Conservation (phyloP, 176 grass and related monocot species). For the Stipa capillata region DNA sequence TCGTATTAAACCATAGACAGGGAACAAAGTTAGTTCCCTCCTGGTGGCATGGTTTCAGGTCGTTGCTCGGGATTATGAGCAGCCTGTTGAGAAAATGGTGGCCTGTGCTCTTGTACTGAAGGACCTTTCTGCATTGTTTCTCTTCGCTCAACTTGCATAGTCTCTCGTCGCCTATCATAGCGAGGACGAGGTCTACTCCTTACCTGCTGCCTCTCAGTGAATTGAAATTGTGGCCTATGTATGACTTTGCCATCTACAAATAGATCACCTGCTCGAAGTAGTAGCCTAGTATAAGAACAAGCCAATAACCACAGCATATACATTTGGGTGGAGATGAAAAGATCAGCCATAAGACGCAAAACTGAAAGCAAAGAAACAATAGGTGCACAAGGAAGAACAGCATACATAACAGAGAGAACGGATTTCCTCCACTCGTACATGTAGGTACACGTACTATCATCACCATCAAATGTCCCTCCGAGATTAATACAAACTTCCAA, state of each 20-base stretch:
- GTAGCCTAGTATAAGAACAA: not conserved
- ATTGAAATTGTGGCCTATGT: slow-evolving; percentile 48
- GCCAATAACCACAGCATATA: not conserved
- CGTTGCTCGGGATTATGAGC: slow-evolving; percentile 24
- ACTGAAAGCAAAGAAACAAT: not conserved
- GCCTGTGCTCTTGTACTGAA: slow-evolving; percentile 17
- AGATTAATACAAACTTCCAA: not conserved
- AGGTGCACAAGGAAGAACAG: not conserved
- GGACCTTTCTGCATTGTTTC: slow-evolving; percentile 52
- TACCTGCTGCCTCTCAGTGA: slow-evolving; percentile 77
- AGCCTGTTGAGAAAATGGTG: slow-evolving; percentile 15
- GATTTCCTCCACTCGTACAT: not conserved
- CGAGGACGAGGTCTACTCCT: slow-evolving; percentile 60
- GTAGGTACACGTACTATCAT: not conserved
- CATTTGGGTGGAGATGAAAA: not conserved
- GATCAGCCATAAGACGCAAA: not conserved
- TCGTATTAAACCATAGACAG: too few species aligned
- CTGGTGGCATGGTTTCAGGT: slow-evolving; percentile 10
- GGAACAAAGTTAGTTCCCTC: slow-evolving; percentile 20
- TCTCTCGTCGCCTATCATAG: slow-evolving; percentile 55
- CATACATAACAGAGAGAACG: not conserved
- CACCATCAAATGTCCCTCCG: not conserved
- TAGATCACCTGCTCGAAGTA: slow-evolving; percentile 57
- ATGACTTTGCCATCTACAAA: slow-evolving; percentile 84
- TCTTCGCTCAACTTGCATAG: slow-evolving; percentile 58